These are phyloP conservation scores for Euphrasia confusa DNA, from an alignment of 257 asterid genomes.

Conservation along the genomic window DNA sequence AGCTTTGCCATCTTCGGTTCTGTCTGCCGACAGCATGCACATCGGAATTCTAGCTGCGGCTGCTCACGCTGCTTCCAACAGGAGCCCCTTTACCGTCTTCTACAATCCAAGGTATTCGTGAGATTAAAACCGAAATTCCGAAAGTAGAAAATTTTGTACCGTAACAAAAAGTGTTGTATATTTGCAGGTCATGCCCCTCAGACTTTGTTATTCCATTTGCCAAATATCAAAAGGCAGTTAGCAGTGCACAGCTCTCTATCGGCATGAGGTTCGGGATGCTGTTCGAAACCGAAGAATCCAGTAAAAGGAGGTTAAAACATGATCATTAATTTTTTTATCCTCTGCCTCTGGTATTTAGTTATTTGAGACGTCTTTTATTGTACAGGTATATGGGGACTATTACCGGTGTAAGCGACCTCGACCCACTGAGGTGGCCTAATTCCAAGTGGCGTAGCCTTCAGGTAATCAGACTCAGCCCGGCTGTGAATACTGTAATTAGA, in stretches of 20 bases:
- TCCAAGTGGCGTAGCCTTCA: conserved; percentile 37
- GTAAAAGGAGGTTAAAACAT: conserved; percentile 54
- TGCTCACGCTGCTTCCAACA: not conserved
- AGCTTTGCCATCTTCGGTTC: not conserved
- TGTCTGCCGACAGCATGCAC: not conserved
- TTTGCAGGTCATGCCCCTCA: not conserved
- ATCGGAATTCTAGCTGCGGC: not conserved
- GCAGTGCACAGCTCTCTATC: not conserved
- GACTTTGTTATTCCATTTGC: not conserved
- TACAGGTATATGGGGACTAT: conserved; percentile 64
- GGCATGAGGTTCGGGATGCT: not conserved
- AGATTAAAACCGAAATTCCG: too few species aligned
- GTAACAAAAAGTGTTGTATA: not conserved
- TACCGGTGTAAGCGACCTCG: conserved; percentile 67
- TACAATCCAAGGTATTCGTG: not conserved
- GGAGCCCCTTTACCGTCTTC: not conserved
- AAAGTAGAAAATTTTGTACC: too few species aligned
- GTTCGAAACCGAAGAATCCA: not conserved
- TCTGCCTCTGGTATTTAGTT: too few species aligned
- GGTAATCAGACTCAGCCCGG: conserved; percentile 38
- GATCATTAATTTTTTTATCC: too few species aligned
- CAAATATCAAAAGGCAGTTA: not conserved
- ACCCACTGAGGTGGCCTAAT: conserved; percentile 64
- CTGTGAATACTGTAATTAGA: too few species aligned
- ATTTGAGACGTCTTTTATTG: too few species aligned